Base-by-base conservation (phyloP, 2,329 filamentous ascomycete genomes). In the Xylariaceae sp. region DNA sequence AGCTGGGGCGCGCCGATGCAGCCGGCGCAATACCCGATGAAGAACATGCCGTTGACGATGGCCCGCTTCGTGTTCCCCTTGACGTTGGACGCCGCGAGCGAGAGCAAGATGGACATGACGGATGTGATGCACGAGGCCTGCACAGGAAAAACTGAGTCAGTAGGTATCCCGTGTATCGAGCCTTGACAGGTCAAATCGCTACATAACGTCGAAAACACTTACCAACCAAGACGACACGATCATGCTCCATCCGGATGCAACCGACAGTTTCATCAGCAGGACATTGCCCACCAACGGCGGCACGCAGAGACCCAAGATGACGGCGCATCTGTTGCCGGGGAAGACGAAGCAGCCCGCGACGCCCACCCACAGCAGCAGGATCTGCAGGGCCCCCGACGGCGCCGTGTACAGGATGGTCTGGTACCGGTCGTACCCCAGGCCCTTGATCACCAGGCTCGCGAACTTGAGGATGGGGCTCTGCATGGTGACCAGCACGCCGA, bases 51-150 rank as follows among this genome's bases (percentile, higher is more conserved):
- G 38, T 67, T 72, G 19, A 71, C 65, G 3, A 69, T 58, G 8
- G 69, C 59, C 3, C 67, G 65, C 49, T 75, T 76, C 1, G 72
- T 75, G 51, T 75, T 75, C 0, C 73, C 71, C 38, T 72, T 71
- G 19, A 74, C 64, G 41, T 75, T 75, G 3, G 70, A 74, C 0
- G 71, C 69, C 2, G 60, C 63, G 2, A 74, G 61, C 2, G 61
- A 66, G 8, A 73, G 60, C 1, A 71, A 59, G 17, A 71, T 64
- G 3, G 63, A 65, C 64, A 64, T 66, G 24, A 61, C 53, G 19
- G 64, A 59, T 8, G 66, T 66, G 43, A 72, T 70, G 39, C 65
- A 67, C 2, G 67, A 69, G 19, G 67, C 61, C 56, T 64, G 16
- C 36, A 2, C 36, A 18, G 35, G n/a, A 35, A 36, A 13, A 9